Percentiles rank a stretch among this genome's conserved stretches.
phyloP scores from a whole-genome alignment of 495 filamentous ascomycete genomes.

The Xylaria telfairii region DNA sequence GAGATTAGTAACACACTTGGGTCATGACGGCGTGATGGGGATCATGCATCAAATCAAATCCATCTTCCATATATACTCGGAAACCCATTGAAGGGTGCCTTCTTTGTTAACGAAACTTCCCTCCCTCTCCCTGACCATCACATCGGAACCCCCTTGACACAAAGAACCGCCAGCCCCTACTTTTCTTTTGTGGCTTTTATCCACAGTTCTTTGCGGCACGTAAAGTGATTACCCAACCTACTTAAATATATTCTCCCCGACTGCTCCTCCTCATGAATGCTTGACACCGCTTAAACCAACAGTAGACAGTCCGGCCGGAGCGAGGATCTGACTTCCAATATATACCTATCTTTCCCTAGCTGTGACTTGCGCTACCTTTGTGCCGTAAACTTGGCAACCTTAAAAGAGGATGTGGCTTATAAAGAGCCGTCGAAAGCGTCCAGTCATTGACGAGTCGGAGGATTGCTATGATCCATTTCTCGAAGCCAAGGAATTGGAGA shows the following conservation, averaged over 20 bases:
- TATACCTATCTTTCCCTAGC: background rate
- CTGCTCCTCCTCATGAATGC: background rate
- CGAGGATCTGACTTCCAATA: background rate
- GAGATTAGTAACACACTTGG: slow-evolving; percentile 1
- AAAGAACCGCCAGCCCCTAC: background rate
- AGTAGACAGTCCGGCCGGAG: background rate
- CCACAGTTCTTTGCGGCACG: background rate
- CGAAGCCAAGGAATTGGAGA: background rate
- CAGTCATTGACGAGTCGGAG: background rate
- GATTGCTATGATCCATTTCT: slow-evolving; percentile 13
- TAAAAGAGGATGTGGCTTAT: slow-evolving; percentile 8
- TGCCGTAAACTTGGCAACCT: background rate
- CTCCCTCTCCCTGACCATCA: background rate
- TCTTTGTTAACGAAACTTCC: background rate
- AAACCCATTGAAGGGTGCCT: background rate
- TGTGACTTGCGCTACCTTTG: background rate
- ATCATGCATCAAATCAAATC: background rate
- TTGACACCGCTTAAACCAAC: background rate
- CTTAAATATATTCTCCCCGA: background rate
- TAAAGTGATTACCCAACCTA: background rate
- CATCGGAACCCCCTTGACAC: background rate
- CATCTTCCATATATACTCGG: background rate
- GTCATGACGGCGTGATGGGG: slow-evolving; percentile 2
- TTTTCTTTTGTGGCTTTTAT: background rate
- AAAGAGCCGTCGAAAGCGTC: background rate